Percentiles rank a stretch among this genome's conserved stretches.
These are phyloP conservation scores for Raddia guianensis DNA, from an alignment of 176 grass and related monocot species.

Conservation along the genomic window DNA sequence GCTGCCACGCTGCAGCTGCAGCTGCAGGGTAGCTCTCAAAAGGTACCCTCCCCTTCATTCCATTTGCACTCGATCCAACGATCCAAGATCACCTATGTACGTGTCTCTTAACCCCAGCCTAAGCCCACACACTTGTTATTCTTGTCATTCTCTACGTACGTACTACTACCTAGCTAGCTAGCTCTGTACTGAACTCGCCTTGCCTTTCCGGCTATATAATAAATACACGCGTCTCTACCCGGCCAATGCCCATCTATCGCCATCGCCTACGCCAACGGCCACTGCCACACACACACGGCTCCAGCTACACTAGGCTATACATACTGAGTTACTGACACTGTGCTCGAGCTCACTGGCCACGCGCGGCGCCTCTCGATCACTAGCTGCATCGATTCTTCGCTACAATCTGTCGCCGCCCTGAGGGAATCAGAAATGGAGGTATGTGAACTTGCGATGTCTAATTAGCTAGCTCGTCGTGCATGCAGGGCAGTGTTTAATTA, in stretches of 20 bases:
- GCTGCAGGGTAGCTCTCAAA: not conserved
- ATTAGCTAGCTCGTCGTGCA: not conserved
- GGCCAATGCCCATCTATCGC: not conserved
- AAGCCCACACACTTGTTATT: not conserved
- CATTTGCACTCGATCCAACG: not conserved
- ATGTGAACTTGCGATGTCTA: not conserved
- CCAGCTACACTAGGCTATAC: no score
- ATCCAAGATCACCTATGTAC: no score
- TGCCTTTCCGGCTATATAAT: not conserved
- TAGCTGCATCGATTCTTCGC: not conserved
- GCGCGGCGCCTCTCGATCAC: not conserved
- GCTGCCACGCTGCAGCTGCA: no score
- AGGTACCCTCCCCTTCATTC: not conserved
- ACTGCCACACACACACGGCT: no score
- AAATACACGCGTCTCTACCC: not conserved
- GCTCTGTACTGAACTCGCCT: not conserved
- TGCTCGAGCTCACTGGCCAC: not conserved
- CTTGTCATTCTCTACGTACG: not conserved
- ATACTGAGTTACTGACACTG: not conserved
- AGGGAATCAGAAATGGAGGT: not conserved
- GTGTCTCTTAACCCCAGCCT: not conserved
- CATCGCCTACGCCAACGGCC: not conserved
- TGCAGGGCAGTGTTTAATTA: not conserved
- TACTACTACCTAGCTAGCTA: no score
- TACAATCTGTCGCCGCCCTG: not conserved